Evolutionary conservation across 2,329 filamentous ascomycete species (phyloP).

Genomic region (Botrytis paeoniae): DNA sequence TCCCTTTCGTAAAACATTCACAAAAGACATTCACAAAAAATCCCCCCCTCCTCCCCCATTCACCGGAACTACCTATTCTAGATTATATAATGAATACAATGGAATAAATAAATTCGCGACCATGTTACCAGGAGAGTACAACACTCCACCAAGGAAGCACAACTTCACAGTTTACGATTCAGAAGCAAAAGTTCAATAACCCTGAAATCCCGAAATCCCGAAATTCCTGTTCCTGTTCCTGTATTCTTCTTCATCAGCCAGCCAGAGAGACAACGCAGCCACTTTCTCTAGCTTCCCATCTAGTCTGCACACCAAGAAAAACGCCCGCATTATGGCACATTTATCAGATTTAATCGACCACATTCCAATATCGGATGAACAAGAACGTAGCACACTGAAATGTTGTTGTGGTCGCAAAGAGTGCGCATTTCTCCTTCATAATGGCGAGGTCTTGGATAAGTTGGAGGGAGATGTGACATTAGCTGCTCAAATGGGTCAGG

Average conservation of each 20-base stretch:
- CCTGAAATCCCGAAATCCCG: not conserved
- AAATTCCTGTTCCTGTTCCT: not conserved
- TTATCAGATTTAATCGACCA: constrained; percentile 21
- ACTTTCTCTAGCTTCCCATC: constrained; percentile 1
- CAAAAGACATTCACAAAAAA: not conserved
- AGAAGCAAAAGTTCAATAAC: not conserved
- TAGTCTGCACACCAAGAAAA: constrained; percentile 2
- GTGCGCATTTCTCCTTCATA: constrained; percentile 79
- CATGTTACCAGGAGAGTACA: constrained; percentile 1
- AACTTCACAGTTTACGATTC: not conserved
- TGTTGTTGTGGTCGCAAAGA: constrained; percentile 86
- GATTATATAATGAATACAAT: not conserved
- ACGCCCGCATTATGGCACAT: constrained; percentile 6
- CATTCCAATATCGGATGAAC: constrained; percentile 29
- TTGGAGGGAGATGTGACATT: constrained; percentile 85
- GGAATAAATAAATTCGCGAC: not conserved
- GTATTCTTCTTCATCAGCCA: not conserved
- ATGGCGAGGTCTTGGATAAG: constrained; percentile 70
- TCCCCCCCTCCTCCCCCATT: not conserved
- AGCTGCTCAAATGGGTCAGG: constrained; percentile 87
- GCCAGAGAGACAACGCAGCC: constrained; percentile 3
- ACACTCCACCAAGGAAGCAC: constrained; percentile 8
- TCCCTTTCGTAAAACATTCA: not conserved
- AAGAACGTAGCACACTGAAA: constrained; percentile 22
- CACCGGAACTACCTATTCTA: not conserved